Base-by-base conservation (phyloP, 345 rosid genomes). In the Isatis tinctoria region DNA sequence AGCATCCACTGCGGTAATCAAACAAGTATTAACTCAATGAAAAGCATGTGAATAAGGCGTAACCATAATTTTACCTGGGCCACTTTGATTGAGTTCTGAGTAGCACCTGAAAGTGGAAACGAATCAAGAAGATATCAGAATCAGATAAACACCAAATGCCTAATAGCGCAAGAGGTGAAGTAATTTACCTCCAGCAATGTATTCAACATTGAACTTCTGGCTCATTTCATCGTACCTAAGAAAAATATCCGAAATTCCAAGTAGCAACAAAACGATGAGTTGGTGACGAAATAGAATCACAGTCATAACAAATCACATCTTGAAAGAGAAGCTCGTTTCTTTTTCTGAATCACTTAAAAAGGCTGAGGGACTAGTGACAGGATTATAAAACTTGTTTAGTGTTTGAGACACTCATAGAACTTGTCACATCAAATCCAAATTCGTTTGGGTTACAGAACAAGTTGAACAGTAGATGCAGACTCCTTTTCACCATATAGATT, bases 81-180 rank as follows among this genome's bases (percentile, higher is more conserved):
- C 77, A 95, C 99, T 74, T 76, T 88, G 78, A 95, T 90, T 28
- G 97, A 92, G 78, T 95, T 95, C 72, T 95, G 99, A 16, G 99
- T 95, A 56, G 81, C 52, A 67, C 81, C 81, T 78, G 62, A 32
- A 59, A 48, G 26, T 4, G 8, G 4, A 63, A 63, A 11, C 20
- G 6, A 33, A 56, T 4, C n/a, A 63, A 36, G 24, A 57, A 58
- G n/a, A 43, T 8, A 12, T 71, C 27, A 59, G n/a, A 48, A 72
- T 22, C 12, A 71, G 12, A 65, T 32, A 20, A 45, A 59, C 51
- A 44, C 16, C 56, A 65, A 44, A 56, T n/a, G 12, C 22, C 6
- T 1, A 24, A 45, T 12, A 17, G 3, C 3, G 1, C 49, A 45
- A 57, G 51, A 60, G 32, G 60, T 20, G 11, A 67, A 57, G 10